Evolutionary conservation across 495 filamentous ascomycete species (phyloP).

Genomic region (Penicillium parvum): DNA sequence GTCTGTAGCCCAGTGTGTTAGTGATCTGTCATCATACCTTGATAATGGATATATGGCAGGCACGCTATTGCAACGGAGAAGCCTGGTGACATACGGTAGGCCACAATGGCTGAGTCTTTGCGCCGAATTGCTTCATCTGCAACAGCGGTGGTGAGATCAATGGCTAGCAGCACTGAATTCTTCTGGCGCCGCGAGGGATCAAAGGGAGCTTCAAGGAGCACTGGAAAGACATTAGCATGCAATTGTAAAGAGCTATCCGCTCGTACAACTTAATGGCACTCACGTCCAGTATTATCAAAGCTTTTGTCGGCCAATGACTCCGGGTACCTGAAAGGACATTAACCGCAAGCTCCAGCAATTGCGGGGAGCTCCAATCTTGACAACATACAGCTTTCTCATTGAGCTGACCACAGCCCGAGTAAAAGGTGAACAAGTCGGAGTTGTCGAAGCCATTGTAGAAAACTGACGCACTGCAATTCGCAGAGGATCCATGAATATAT

Average conservation of each 20-base stretch:
- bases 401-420: slow-evolving; percentile 73
- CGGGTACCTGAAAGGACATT: slow-evolving; percentile 62
- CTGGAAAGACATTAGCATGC: slow-evolving; percentile 34
- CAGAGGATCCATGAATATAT: slow-evolving; percentile 22
- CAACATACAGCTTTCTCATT: slow-evolving; percentile 74
- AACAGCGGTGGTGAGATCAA: slow-evolving; percentile 87
- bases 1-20: slow-evolving; percentile 47
- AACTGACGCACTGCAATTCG: slow-evolving; percentile 19
- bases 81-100: slow-evolving; percentile 67
- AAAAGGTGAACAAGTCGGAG: slow-evolving; percentile 55
- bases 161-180: slow-evolving; percentile 80
- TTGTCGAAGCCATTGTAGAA: slow-evolving; percentile 32
- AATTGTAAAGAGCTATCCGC: not conserved
- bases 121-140: slow-evolving; percentile 83
- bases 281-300: slow-evolving; percentile 91
- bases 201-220: slow-evolving; percentile 74
- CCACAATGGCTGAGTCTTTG: slow-evolving; percentile 71
- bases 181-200: slow-evolving; percentile 51
- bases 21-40: not conserved
- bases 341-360: slow-evolving; percentile 18
- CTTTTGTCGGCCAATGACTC: slow-evolving; percentile 81
- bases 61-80: too few species aligned
- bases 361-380: slow-evolving; percentile 9
- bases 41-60: too few species aligned
- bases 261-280: slow-evolving; percentile 14